A percentile compares a stretch with the other conserved stretches of the same genome.
Evolutionary conservation across 2,329 filamentous ascomycete species (phyloP).

Genomic region (Colletotrichum lini): DNA sequence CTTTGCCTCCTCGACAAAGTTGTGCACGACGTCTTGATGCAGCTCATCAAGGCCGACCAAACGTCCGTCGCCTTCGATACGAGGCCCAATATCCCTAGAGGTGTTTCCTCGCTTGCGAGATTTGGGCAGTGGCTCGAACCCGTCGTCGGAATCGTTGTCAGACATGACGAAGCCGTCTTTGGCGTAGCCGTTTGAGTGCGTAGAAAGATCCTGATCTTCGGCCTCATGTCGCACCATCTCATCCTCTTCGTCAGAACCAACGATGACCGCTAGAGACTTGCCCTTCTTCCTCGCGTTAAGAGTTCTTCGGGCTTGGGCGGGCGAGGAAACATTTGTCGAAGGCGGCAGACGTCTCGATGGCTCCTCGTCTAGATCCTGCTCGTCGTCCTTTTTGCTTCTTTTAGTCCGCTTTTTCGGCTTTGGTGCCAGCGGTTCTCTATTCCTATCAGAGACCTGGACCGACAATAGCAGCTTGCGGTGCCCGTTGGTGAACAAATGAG

Average conservation of each 20-base stretch:
- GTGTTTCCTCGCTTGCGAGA: slow-evolving; percentile 44
- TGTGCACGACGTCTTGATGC: slow-evolving; percentile 74
- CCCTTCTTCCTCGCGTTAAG: slow-evolving; percentile 52
- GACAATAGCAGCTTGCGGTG: slow-evolving; percentile 62
- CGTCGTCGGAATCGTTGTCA: slow-evolving; percentile 58
- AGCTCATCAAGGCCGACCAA: slow-evolving; percentile 69
- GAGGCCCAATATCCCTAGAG: slow-evolving; percentile 62
- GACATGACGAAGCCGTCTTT: slow-evolving; percentile 65
- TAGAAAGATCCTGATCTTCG: slow-evolving; percentile 57
- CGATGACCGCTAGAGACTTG: slow-evolving; percentile 44
- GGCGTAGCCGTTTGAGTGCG: slow-evolving; percentile 60
- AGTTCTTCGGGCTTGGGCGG: slow-evolving; percentile 46
- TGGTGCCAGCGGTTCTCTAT: slow-evolving; percentile 47
- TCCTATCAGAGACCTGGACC: slow-evolving; percentile 55
- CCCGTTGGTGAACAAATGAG: slow-evolving; percentile 60
- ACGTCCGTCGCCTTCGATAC: slow-evolving; percentile 70
- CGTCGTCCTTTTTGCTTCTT: slow-evolving; percentile 53
- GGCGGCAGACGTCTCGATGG: slow-evolving; percentile 47
- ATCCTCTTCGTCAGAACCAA: slow-evolving; percentile 42
- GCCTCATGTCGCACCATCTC: slow-evolving; percentile 46
- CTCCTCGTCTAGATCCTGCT: slow-evolving; percentile 46
- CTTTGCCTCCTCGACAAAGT: slow-evolving; percentile 76
- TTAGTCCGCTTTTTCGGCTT: slow-evolving; percentile 54
- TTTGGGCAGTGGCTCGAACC: slow-evolving; percentile 61
- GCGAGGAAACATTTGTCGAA: slow-evolving; percentile 69